These are phyloP conservation scores for Lentinula lateritia DNA, from an alignment of 768 basidiomycete genomes.

Conservation along the genomic window DNA sequence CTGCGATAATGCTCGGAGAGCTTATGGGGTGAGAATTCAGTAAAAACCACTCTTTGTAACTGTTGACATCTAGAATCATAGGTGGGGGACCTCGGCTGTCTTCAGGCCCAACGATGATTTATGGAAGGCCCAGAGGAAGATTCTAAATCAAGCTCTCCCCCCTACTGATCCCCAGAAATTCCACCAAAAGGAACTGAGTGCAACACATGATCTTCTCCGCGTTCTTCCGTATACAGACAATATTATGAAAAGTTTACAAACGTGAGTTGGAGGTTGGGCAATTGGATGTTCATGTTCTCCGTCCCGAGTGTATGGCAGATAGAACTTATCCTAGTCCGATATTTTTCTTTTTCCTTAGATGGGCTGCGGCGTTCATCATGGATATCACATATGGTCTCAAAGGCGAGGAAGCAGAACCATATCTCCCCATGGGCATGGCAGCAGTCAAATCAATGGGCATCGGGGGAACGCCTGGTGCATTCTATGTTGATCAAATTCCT, in stretches of 20 bases:
- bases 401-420: background rate
- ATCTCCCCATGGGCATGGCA: constrained; percentile 9
- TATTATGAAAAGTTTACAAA: constrained; percentile 2
- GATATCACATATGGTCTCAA: constrained; percentile 24
- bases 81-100: background rate
- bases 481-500: constrained; percentile 32
- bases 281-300: too few species aligned
- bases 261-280: background rate
- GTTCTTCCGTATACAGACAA: background rate
- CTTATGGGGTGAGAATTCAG: constrained; percentile 7
- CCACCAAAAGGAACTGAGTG: background rate
- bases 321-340: too few species aligned
- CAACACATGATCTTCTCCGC: background rate
- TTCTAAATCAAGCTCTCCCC: background rate
- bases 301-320: background rate
- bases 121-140: constrained; percentile 1
- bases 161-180: constrained; percentile 1
- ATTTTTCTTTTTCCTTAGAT: background rate
- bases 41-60: too few species aligned
- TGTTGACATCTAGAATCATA: background rate
- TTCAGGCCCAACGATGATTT: constrained; percentile 1
- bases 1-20: constrained; percentile 9
- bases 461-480: constrained; percentile 14
- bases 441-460: constrained; percentile 10
- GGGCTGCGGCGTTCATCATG: constrained; percentile 18